These are phyloP conservation scores for Salvia hispanica DNA, from an alignment of 257 asterid species.

Conservation along the genomic window DNA sequence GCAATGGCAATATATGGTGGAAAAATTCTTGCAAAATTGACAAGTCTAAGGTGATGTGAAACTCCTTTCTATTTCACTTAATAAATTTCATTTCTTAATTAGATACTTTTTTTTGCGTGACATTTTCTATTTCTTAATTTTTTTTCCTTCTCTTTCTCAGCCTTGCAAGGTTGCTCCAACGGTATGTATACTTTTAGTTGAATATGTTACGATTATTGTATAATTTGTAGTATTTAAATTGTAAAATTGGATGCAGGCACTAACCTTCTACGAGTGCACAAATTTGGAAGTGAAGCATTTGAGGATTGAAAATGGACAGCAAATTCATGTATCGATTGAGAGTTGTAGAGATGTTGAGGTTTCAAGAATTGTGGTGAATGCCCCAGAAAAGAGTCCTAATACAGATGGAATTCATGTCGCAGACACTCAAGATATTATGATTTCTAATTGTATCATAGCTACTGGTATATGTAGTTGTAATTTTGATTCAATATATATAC, in stretches of 20 bases:
- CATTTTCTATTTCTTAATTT: no score
- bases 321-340: constrained; percentile 66
- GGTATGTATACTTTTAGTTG: constrained; percentile 44
- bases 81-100: neutral
- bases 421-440: no score
- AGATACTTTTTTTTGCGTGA: neutral
- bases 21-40: constrained; percentile 74
- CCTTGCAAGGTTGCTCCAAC: constrained; percentile 86
- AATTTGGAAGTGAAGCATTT: constrained; percentile 53
- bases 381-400: constrained; percentile 65
- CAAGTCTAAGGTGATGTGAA: constrained; percentile 37
- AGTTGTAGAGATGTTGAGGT: constrained; percentile 49
- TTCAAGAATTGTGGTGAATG: constrained; percentile 46
- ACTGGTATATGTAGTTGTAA: no score
- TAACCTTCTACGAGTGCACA: constrained; percentile 63
- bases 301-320: constrained; percentile 59
- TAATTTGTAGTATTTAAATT: neutral
- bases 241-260: constrained; percentile 48
- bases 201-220: neutral
- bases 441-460: no score
- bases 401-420: no score
- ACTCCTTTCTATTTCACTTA: neutral
- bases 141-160: constrained; percentile 37
- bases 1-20: constrained; percentile 90
- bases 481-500: neutral